Conservation (phyloP, 2,329 filamentous ascomycete species). For the Pleurostoma richardsiae region DNA sequence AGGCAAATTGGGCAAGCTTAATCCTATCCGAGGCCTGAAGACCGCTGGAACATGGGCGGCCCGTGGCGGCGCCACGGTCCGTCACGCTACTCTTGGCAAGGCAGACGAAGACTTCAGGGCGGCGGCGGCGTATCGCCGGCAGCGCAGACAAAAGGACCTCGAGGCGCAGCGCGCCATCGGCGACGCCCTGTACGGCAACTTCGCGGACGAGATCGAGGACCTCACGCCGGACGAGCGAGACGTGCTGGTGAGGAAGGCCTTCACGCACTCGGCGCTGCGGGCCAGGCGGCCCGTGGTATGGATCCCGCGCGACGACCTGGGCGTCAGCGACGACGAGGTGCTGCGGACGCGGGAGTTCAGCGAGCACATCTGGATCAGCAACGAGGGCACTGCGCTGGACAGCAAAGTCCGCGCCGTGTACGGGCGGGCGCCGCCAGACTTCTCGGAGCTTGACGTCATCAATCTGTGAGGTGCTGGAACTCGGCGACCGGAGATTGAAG, state of each 20-base stretch:
- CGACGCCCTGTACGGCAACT: constrained; percentile 78
- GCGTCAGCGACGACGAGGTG: constrained; percentile 89
- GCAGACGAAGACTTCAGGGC: constrained; percentile 31
- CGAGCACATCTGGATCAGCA: constrained; percentile 85
- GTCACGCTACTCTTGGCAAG: constrained; percentile 37
- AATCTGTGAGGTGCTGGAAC: constrained; percentile 47
- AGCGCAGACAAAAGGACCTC: constrained; percentile 53
- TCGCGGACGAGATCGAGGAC: constrained; percentile 92
- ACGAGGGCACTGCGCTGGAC: constrained; percentile 85
- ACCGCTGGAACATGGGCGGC: constrained; percentile 43
- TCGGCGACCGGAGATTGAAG: background rate
- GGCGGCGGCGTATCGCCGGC: constrained; percentile 41
- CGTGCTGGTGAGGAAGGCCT: constrained; percentile 77
- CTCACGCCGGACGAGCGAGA: constrained; percentile 87
- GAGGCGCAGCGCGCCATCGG: constrained; percentile 71
- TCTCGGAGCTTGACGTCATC: constrained; percentile 83
- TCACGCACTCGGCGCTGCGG: constrained; percentile 83
- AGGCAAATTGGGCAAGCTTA: constrained; percentile 21
- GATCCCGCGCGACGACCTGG: constrained; percentile 88
- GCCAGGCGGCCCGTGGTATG: constrained; percentile 84
- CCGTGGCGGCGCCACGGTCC: constrained; percentile 42
- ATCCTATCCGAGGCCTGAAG: constrained; percentile 39
- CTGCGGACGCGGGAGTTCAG: constrained; percentile 70
- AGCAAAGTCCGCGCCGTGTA: constrained; percentile 79
- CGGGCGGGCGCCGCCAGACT: constrained; percentile 80